These are phyloP conservation scores for Trematosphaeria pertusa DNA, from an alignment of 2,329 filamentous ascomycete species.

Conservation along the genomic window DNA sequence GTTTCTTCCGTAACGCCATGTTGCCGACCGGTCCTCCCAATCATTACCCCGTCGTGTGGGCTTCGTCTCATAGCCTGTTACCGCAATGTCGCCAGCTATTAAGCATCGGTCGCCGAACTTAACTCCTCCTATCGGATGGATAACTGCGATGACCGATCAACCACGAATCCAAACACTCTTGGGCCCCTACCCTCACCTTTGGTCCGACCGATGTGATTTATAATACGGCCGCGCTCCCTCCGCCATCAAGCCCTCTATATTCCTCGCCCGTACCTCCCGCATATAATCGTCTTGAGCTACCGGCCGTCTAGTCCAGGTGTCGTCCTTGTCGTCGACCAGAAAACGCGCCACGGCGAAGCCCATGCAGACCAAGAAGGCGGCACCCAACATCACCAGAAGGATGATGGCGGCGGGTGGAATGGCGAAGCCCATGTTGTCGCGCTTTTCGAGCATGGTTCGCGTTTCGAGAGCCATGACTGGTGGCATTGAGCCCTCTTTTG, in stretches of 20 bases:
- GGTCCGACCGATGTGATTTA: neutral
- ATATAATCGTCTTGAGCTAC: constrained; percentile 44
- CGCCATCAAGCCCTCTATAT: constrained; percentile 17
- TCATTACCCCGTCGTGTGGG: too few relatives aligned
- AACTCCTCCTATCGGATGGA: too few relatives aligned
- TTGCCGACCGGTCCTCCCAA: too few relatives aligned
- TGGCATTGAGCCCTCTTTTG: neutral
- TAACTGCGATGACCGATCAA: too few relatives aligned
- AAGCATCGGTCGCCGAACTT: too few relatives aligned
- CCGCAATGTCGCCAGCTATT: too few relatives aligned
- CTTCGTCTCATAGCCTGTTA: too few relatives aligned
- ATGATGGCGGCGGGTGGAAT: constrained; percentile 36
- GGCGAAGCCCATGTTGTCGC: constrained; percentile 32
- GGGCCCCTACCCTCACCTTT: constrained; percentile 5
- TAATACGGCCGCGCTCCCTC: neutral
- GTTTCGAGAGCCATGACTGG: constrained; percentile 1
- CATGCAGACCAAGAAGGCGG: constrained; percentile 25
- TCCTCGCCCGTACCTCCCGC: constrained; percentile 37
- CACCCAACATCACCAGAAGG: constrained; percentile 38
- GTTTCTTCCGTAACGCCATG: too few relatives aligned
- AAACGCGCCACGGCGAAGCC: constrained; percentile 32
- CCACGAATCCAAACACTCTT: too few relatives aligned
- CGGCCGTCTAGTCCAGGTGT: constrained; percentile 13
- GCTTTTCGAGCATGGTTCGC: constrained; percentile 10
- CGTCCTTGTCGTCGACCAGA: constrained; percentile 16